Base-by-base conservation (phyloP, 2,329 filamentous ascomycete genomes). In the Nigrospora sphaerica region DNA sequence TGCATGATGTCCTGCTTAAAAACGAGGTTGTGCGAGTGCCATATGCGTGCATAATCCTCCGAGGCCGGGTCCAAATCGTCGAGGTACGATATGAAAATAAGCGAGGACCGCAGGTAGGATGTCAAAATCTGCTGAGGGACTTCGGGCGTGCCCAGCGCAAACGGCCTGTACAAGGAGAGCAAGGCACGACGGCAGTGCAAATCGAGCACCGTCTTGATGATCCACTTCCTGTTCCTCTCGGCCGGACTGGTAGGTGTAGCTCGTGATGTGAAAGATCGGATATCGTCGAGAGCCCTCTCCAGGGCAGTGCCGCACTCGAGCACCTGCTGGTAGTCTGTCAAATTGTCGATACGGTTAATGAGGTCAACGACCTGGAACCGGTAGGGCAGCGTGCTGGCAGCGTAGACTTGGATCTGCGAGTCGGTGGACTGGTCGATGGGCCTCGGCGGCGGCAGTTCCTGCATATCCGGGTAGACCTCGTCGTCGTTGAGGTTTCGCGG, bases 1-100 rank as follows among this genome's bases (percentile, higher is more conserved):
- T 79, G 75, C 17, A 78, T 63, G 19, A 80, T 73, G 50, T 80
- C 77, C 49, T 71, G 69, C 53, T 74, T 76, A 33, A 80, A 57
- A 12, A 77, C 64, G 42, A 77, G 67, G 48, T 77, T 68, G 46
- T 77, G 75, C 67, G 78, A 74, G 47, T 75, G 72, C 52, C 67
- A 67, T 19, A 76, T 65, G 37, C 73, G 69, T 36, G 67, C 61
- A 44, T 73, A 78, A 40, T 71, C 68, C 3, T 70, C 63, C 6
- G 69, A 62, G 19, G 62, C 57, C 0, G 73, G 70, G 48, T 79
- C 74, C 6, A 79, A 58, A 49, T 79, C 75, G 49, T 79, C 75
- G 39, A 78, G 62, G 47, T 77, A 78, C 13, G 70, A 73, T 41
- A 79, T 62, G n/a, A 80, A 69, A 14, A 74, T 68, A 68, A 78